These are phyloP conservation scores for Apiospora phragmitis DNA, from an alignment of 2,329 filamentous ascomycete species.

Conservation along the genomic window DNA sequence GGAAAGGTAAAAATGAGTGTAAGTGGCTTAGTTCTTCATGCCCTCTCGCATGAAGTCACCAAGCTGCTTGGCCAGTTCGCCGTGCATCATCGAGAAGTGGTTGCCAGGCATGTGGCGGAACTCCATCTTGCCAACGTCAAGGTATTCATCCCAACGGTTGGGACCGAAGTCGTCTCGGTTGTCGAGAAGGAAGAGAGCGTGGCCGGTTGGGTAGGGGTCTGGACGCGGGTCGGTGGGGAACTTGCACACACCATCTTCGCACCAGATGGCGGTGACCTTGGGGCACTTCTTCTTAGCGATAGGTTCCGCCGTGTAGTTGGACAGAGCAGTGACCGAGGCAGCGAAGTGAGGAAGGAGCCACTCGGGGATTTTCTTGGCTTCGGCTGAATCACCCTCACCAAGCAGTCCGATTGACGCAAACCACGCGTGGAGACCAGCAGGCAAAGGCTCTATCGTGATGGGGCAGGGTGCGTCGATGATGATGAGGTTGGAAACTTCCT, in stretches of 20 bases:
- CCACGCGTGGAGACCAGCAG: constrained; percentile 67
- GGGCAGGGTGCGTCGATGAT: constrained; percentile 69
- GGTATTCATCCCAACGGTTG: constrained; percentile 69
- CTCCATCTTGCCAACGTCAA: constrained; percentile 61
- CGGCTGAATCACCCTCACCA: constrained; percentile 56
- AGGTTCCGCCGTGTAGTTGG: constrained; percentile 66
- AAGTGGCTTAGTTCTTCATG: constrained; percentile 18
- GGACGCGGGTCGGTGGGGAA: constrained; percentile 65
- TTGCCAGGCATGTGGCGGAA: constrained; percentile 70
- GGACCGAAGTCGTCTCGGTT: constrained; percentile 71
- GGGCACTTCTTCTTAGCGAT: constrained; percentile 61
- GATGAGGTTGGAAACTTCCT: constrained; percentile 60
- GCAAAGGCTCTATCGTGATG: constrained; percentile 67
- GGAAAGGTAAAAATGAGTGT: background rate
- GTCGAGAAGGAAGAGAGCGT: constrained; percentile 70
- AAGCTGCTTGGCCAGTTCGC: constrained; percentile 38
- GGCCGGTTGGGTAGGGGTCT: constrained; percentile 58
- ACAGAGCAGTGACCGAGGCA: constrained; percentile 66
- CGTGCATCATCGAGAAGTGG: constrained; percentile 78
- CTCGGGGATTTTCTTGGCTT: constrained; percentile 59
- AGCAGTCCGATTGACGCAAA: constrained; percentile 72
- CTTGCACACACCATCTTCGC: constrained; percentile 71
- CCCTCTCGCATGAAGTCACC: constrained; percentile 33
- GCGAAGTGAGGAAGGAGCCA: constrained; percentile 76
- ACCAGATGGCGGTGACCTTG: constrained; percentile 68